phyloP scores from a whole-genome alignment of 768 basidiomycete species.

The Lactarius quietus region DNA sequence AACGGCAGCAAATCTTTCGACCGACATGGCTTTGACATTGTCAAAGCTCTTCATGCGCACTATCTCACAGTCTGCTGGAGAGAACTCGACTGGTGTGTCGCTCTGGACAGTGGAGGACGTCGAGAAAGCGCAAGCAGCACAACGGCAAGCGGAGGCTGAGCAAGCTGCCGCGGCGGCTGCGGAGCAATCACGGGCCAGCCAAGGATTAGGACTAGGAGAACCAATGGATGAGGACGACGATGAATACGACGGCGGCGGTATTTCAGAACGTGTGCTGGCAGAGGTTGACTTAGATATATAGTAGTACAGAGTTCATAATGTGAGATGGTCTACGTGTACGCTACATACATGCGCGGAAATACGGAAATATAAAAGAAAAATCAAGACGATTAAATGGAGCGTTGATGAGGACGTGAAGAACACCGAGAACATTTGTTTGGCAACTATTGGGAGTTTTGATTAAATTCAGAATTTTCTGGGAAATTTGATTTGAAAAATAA shows the following conservation, averaged over 20 bases:
- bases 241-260: constrained; percentile 51
- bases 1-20: constrained; percentile 93
- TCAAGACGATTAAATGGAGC: not conserved
- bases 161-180: constrained; percentile 39
- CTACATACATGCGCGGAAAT: constrained; percentile 2
- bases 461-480: not conserved
- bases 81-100: constrained; percentile 91
- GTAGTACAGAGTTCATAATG: constrained; percentile 18
- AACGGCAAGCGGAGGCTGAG: constrained; percentile 59
- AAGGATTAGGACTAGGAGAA: constrained; percentile 33
- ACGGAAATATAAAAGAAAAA: no score
- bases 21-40: constrained; percentile 93
- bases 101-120: constrained; percentile 95
- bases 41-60: constrained; percentile 96
- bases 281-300: constrained; percentile 46
- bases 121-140: constrained; percentile 78
- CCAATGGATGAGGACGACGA: constrained; percentile 32
- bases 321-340: constrained; percentile 5
- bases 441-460: not conserved
- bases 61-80: constrained; percentile 98
- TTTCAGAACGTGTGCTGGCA: constrained; percentile 52
- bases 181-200: constrained; percentile 26
- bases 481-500: not conserved
- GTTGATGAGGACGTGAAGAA: not conserved
- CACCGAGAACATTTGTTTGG: constrained; percentile 10